phyloP scores from a whole-genome alignment of 768 basidiomycete species.

The Pleurotus eryngii region DNA sequence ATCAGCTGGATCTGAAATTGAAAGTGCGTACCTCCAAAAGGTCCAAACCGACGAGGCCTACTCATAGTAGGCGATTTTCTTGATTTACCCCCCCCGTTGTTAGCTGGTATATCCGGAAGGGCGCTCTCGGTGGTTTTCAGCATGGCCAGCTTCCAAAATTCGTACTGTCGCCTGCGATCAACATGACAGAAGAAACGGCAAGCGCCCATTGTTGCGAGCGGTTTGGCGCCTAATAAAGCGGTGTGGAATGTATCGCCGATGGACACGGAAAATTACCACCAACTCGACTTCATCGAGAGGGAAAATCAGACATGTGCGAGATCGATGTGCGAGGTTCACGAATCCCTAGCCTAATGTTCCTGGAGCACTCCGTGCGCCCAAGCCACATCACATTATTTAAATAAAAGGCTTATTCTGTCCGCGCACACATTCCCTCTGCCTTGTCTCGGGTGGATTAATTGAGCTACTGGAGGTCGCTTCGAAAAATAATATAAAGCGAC shows the following conservation, averaged over 20 bases:
- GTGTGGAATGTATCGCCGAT: slow-evolving; percentile 7
- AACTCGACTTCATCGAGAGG: slow-evolving; percentile 2
- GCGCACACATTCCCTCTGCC: background rate
- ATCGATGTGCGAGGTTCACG: slow-evolving; percentile 3
- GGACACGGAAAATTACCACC: slow-evolving; percentile 9
- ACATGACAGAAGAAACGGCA: too few relatives aligned
- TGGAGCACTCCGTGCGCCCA: slow-evolving; percentile 1
- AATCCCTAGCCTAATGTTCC: slow-evolving; percentile 5
- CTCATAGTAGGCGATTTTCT: background rate
- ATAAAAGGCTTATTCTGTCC: background rate
- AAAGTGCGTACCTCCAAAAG: background rate
- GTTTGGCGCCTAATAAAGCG: too few relatives aligned
- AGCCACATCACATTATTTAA: slow-evolving; percentile 1
- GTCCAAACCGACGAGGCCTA: background rate
- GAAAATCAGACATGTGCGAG: slow-evolving; percentile 3
- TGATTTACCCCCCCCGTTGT: too few relatives aligned
- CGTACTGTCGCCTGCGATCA: too few relatives aligned
- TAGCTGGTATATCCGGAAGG: background rate
- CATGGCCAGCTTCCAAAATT: too few relatives aligned
- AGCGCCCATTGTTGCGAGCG: too few relatives aligned
- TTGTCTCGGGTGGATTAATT: slow-evolving; percentile 8
- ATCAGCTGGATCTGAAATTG: background rate
- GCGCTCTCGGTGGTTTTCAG: background rate
- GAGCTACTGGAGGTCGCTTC: slow-evolving; percentile 6
- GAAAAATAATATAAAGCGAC: slow-evolving; percentile 23